Evolutionary conservation across 1,139 yeast species (phyloP).

Genomic region (Geotrichum restrictum): DNA sequence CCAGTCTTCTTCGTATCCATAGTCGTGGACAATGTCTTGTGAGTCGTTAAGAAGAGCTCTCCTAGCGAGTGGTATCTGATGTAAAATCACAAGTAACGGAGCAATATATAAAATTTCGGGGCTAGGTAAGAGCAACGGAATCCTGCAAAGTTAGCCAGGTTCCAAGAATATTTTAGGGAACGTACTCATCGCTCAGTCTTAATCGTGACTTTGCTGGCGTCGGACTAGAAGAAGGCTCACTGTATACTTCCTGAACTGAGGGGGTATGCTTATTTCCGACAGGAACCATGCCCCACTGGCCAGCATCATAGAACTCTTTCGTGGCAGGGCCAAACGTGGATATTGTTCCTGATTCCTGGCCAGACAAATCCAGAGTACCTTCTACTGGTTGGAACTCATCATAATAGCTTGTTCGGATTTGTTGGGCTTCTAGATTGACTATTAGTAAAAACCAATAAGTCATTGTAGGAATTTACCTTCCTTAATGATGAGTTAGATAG

Average conservation of each 20-base stretch:
- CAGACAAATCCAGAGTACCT: constrained; percentile 15
- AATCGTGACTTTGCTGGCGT: constrained; percentile 19
- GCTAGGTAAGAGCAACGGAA: constrained; percentile 42
- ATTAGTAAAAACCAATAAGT: background rate
- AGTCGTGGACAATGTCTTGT: constrained; percentile 33
- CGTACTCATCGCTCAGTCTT: constrained; percentile 20
- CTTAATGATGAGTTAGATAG: constrained; percentile 5
- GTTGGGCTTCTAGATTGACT: constrained; percentile 20
- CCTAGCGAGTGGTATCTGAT: constrained; percentile 43
- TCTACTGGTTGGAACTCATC: constrained; percentile 22
- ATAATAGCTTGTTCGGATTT: constrained; percentile 21
- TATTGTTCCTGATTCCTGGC: constrained; percentile 22
- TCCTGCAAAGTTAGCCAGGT: constrained; percentile 21
- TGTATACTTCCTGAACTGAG: constrained; percentile 9
- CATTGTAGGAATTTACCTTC: constrained; percentile 9
- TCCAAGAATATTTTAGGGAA: background rate
- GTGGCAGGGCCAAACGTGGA: constrained; percentile 31
- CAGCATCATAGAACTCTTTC: constrained; percentile 28
- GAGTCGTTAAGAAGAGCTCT: constrained; percentile 38
- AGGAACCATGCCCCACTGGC: constrained; percentile 33
- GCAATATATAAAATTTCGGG: constrained; percentile 40
- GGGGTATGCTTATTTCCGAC: constrained; percentile 6
- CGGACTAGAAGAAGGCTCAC: constrained; percentile 12
- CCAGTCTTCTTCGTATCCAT: constrained; percentile 46
- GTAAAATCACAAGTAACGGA: constrained; percentile 45